Evolutionary conservation across 352 stramenopile genomes (phyloP), one percentile per base, ranked within the genome.

Genomic region (Aphanomyces stellatus): DNA sequence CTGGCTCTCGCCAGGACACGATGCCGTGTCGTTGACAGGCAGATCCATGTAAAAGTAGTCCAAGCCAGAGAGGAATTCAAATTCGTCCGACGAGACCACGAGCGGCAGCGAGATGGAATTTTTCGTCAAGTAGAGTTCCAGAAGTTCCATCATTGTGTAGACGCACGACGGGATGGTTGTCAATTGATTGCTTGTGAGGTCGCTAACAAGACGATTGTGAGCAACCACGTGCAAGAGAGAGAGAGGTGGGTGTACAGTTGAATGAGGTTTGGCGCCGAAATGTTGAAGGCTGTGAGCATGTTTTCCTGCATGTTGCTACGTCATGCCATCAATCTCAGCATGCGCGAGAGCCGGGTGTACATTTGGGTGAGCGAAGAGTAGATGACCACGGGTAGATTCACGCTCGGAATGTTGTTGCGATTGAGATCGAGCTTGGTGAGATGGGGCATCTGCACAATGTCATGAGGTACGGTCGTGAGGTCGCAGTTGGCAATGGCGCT

Each of bases 11-110:
- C 55, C 55, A 33, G 15, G 22, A 24, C 55, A 64, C 7, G 15
- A 25, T 11, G 15, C n/a, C 6, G 40, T 27, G 19, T 46, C 55
- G 31, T 22, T 31, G n/a, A 13, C 6, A 13, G 28, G 19, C 51
- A 31, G 19, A 34, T 64, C 55, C n/a, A 64, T 46, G 2, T 64
- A 51, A 51, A 64, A 64, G 35, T 64, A 64, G 40, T 64, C 55
- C 8, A 64, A 24, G 5, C 31, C 55, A 5, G 35, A 40, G 19
- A 64, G 37, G 30, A 64, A 64, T 30, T 64, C 55, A 64, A 64
- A 64, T 35, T 64, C 55, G 55, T 49, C 28, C 17, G 35, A 24
- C 34, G 55, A 27, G 34, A 64, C 37, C 22, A 27, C 25, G 3
- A 64, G 3, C 4, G 55, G 55, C 11, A 51, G 19, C 25, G 55